These are phyloP conservation scores for Caryopteris hybrid DNA, from an alignment of 305 asterid genomes.

Conservation along the genomic window DNA sequence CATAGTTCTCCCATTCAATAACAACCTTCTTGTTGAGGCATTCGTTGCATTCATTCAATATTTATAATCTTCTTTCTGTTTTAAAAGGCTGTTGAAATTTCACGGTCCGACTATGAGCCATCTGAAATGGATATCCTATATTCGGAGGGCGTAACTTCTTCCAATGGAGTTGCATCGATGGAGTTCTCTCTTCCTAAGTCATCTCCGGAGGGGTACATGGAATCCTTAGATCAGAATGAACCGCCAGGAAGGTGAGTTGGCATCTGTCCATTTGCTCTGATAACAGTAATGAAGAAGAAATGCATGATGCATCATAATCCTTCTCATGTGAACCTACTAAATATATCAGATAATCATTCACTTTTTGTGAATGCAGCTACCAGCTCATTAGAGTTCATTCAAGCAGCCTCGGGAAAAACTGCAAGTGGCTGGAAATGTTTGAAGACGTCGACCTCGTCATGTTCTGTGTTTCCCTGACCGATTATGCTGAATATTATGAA, in stretches of 20 bases:
- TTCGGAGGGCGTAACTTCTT: constrained; percentile 67
- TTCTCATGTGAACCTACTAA: background rate
- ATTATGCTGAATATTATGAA: constrained; percentile 47
- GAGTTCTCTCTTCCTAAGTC: constrained; percentile 57
- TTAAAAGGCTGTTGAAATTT: constrained; percentile 66
- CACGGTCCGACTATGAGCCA: constrained; percentile 67
- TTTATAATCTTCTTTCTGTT: constrained; percentile 16
- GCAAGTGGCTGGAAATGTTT: constrained; percentile 86
- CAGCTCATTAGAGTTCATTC: constrained; percentile 65
- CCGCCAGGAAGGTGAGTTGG: constrained; percentile 38
- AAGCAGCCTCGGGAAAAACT: constrained; percentile 63
- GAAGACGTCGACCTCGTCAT: constrained; percentile 67
- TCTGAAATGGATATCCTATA: constrained; percentile 74
- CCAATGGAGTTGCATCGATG: constrained; percentile 74
- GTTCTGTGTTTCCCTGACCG: constrained; percentile 60
- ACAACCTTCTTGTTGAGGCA: background rate
- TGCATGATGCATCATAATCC: background rate
- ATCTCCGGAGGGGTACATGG: constrained; percentile 56
- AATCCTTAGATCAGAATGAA: constrained; percentile 48
- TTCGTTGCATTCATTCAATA: background rate
- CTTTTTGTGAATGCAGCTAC: constrained; percentile 40
- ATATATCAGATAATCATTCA: background rate
- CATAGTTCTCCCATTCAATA: too few relatives aligned
- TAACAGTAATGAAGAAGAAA: too few relatives aligned
- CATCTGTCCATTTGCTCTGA: too few relatives aligned